These are phyloP conservation scores for Trichoderma breve DNA, from an alignment of 2,329 filamentous ascomycete species.

Conservation along the genomic window DNA sequence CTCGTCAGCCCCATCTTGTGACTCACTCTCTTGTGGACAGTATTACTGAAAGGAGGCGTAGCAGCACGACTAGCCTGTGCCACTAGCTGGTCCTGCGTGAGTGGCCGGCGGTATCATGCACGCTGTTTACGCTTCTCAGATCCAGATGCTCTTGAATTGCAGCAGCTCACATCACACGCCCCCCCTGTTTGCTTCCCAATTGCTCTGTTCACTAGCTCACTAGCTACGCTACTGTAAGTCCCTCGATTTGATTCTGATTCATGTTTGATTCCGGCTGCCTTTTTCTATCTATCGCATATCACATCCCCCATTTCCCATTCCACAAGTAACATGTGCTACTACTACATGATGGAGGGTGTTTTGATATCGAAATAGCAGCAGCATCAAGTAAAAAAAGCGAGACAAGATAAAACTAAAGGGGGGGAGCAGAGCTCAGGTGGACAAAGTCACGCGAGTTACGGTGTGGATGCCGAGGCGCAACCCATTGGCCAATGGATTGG, in stretches of 20 bases:
- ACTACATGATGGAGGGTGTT: background rate
- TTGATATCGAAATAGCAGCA: background rate
- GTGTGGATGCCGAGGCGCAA: conserved; percentile 20
- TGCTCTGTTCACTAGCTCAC: background rate
- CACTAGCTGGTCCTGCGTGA: conserved; percentile 1
- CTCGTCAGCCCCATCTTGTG: conserved; percentile 21
- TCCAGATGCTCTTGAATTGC: conserved; percentile 1
- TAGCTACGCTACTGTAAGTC: background rate
- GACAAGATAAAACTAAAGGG: background rate
- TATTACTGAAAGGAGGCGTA: conserved; percentile 3
- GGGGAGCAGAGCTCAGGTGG: conserved; percentile 12
- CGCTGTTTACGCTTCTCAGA: conserved; percentile 15
- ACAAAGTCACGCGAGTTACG: conserved; percentile 18
- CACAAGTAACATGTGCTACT: background rate
- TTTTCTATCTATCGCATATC: background rate
- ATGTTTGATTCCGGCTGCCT: background rate
- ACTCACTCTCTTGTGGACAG: conserved; percentile 16
- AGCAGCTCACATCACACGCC: background rate
- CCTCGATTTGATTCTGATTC: background rate
- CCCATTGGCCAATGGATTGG: conserved; percentile 19
- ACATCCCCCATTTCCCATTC: background rate
- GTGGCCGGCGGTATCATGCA: conserved; percentile 10
- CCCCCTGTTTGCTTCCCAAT: background rate
- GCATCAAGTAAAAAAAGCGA: background rate
- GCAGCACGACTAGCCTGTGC: background rate